Evolutionary conservation across 805 yeast genomes (phyloP).

Genomic region (Zygosaccharomyces pseudorouxii): DNA sequence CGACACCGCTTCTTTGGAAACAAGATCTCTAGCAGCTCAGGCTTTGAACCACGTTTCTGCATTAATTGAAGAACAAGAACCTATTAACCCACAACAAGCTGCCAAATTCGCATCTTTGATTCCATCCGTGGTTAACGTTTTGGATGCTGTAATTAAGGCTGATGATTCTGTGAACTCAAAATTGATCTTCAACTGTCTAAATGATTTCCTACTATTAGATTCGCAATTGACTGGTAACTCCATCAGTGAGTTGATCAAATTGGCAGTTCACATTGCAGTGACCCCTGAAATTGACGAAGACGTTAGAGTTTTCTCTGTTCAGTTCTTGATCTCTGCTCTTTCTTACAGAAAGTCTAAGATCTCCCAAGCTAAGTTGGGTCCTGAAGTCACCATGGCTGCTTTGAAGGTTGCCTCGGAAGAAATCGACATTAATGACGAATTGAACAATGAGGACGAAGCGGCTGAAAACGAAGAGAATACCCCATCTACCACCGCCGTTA

Average conservation of each 20-base stretch:
- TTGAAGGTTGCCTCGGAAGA: conserved; percentile 77
- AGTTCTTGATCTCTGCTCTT: conserved; percentile 74
- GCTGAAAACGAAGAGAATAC: conserved; percentile 89
- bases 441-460: conserved; percentile 78
- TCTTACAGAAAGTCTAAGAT: conserved; percentile 79
- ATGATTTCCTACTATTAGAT: conserved; percentile 71
- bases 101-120: conserved; percentile 57
- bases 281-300: conserved; percentile 71
- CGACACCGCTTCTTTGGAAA: conserved; percentile 57
- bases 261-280: conserved; percentile 71
- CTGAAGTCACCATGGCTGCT: conserved; percentile 67
- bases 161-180: conserved; percentile 70
- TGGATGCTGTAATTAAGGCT: conserved; percentile 64
- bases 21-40: conserved; percentile 77
- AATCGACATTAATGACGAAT: conserved; percentile 68
- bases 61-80: conserved; percentile 57
- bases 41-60: conserved; percentile 67
- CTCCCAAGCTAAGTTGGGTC: conserved; percentile 76
- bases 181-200: conserved; percentile 78
- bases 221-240: conserved; percentile 73
- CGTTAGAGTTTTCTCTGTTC: conserved; percentile 74
- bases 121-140: conserved; percentile 76
- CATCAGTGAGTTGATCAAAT: conserved; percentile 60
- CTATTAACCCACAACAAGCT: conserved; percentile 44
- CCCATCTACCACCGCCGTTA: conserved; percentile 71